phyloP scores from a whole-genome alignment of 352 stramenopile species.

The Blastocystis sp. region DNA sequence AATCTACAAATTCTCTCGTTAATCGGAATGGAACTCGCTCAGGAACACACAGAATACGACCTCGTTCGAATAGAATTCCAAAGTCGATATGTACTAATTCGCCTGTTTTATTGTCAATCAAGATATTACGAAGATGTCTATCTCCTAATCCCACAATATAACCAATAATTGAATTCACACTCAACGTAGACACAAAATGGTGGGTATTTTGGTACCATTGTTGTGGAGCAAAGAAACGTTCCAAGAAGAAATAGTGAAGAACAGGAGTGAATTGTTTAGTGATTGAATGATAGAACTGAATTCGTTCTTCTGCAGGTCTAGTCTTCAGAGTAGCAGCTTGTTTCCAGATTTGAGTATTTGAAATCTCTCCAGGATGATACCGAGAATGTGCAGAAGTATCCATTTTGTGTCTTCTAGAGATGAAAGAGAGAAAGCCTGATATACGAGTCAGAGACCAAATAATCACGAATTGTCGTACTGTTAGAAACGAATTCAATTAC shows the following conservation, averaged over 20 bases:
- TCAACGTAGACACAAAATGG: constrained; percentile 59
- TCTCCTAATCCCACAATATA: constrained; percentile 88
- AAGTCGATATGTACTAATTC: constrained; percentile 99
- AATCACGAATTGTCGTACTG: constrained; percentile 85
- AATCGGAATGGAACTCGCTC: constrained; percentile 98
- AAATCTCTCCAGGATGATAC: constrained; percentile 75
- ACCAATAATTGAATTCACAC: constrained; percentile 62
- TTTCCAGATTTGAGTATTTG: constrained; percentile 65
- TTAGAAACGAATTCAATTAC: constrained; percentile 96
- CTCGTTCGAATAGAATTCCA: constrained; percentile 98
- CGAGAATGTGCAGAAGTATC: constrained; percentile 77
- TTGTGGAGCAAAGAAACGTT: constrained; percentile 78
- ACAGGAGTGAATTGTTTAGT: constrained; percentile 80
- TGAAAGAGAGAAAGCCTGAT: not conserved
- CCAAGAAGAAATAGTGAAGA: constrained; percentile 93
- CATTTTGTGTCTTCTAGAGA: constrained; percentile 66
- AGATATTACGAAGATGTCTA: constrained; percentile 93
- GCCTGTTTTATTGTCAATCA: constrained; percentile 89
- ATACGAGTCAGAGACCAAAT: constrained; percentile 72
- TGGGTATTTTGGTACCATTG: constrained; percentile 68
- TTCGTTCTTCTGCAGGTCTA: constrained; percentile 34
- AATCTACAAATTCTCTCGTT: constrained; percentile 91
- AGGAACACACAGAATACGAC: constrained; percentile 80
- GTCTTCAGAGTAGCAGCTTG: constrained; percentile 71
- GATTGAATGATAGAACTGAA: constrained; percentile 14